Percentiles rank a stretch among this genome's conserved stretches.
These are phyloP conservation scores for Rhizopogon salebrosus DNA, from an alignment of 768 basidiomycete genomes.

Conservation along the genomic window DNA sequence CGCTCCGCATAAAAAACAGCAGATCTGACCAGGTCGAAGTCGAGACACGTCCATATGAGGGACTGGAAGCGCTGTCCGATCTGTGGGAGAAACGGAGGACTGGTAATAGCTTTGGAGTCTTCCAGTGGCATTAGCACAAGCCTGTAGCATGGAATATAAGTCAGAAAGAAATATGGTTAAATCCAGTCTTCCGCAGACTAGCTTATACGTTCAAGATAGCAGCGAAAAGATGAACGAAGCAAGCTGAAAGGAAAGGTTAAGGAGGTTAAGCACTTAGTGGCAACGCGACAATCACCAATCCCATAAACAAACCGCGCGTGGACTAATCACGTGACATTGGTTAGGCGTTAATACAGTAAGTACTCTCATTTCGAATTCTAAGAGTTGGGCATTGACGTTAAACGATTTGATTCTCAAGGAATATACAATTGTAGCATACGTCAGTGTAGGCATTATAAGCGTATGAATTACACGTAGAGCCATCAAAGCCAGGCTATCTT, in stretches of 20 bases:
- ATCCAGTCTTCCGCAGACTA: slow-evolving; percentile 1
- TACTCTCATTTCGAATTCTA: no score
- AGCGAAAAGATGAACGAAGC: slow-evolving; percentile 3
- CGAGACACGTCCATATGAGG: slow-evolving; percentile 81
- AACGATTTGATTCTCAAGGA: background rate
- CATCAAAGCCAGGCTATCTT: slow-evolving; percentile 4
- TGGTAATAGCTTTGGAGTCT: slow-evolving; percentile 25
- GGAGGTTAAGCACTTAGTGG: slow-evolving; percentile 1
- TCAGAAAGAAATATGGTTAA: slow-evolving; percentile 12
- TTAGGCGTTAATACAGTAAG: no score
- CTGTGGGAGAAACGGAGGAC: slow-evolving; percentile 44
- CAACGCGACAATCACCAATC: slow-evolving; percentile 10
- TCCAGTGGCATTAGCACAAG: slow-evolving; percentile 52
- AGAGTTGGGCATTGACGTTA: no score
- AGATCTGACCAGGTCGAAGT: slow-evolving; percentile 70
- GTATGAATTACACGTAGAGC: slow-evolving; percentile 9
- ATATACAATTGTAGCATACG: slow-evolving; percentile 1
- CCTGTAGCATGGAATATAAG: slow-evolving; percentile 28
- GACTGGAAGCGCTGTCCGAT: slow-evolving; percentile 66
- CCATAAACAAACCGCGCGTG: slow-evolving; percentile 17
- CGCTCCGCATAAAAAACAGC: slow-evolving; percentile 90
- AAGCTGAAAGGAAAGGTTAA: slow-evolving; percentile 17
- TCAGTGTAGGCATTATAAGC: slow-evolving; percentile 6
- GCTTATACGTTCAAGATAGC: slow-evolving; percentile 6
- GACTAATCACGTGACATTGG: slow-evolving; percentile 26